Percentiles rank a stretch among this genome's conserved stretches.
Conservation (phyloP, 192 early-diverging fungal genomes). For the Entrophospora sp. region DNA sequence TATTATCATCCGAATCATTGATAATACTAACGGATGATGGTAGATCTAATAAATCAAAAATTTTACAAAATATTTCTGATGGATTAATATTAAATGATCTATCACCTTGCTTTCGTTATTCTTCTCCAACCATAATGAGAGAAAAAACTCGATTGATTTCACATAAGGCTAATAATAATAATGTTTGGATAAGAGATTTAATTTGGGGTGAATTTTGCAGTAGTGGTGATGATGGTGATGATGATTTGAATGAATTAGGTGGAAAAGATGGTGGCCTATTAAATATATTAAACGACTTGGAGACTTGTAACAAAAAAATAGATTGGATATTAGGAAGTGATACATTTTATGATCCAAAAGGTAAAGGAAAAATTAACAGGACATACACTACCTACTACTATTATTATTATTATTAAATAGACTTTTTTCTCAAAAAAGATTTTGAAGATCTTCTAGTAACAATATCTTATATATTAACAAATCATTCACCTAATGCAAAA, state of each 20-base stretch:
- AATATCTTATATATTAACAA: slow-evolving; percentile 47
- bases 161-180: no score
- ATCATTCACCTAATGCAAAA: slow-evolving; percentile 37
- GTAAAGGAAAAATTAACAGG: slow-evolving; percentile 20
- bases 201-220: slow-evolving; percentile 38
- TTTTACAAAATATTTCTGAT: slow-evolving; percentile 31
- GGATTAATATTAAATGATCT: slow-evolving; percentile 29
- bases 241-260: no score
- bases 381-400: background rate
- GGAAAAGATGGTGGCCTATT: slow-evolving; percentile 30
- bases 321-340: slow-evolving; percentile 49
- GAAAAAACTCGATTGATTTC: no score
- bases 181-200: slow-evolving; percentile 34
- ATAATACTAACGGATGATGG: slow-evolving; percentile 37
- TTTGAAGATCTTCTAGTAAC: slow-evolving; percentile 63
- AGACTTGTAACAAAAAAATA: slow-evolving; percentile 15
- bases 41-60: slow-evolving; percentile 29
- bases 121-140: no score
- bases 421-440: slow-evolving; percentile 25
- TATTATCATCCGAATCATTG: background rate
- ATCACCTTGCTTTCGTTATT: no score
- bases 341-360: slow-evolving; percentile 47
- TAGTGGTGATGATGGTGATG: background rate
- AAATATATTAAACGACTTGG: slow-evolving; percentile 27
- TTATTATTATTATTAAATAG: background rate